Base-by-base conservation (phyloP, 2,329 filamentous ascomycete species). In the Trichophyton schoenleinii region DNA sequence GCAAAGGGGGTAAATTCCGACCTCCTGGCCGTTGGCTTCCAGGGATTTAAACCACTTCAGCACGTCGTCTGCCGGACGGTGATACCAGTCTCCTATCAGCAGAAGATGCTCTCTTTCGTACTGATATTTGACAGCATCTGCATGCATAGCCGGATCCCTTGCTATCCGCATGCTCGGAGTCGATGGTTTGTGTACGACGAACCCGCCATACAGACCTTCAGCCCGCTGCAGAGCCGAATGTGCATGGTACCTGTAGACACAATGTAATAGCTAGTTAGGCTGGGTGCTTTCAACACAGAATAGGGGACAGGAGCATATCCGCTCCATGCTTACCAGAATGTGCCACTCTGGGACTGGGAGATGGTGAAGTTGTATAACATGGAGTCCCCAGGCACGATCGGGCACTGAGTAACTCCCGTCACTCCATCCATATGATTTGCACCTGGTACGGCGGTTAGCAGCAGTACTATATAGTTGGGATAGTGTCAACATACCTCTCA, bases 361-460 rank as follows among this genome's bases (percentile, higher is more conserved):
- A 75, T 72, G 6, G 71, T 74, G 67, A 80, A 68, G 34, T 74
- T 70, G 62, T 78, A 78, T 48, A 70, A 68, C 63, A 76, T 77
- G n/a, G 66, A 67, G 7, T 75, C 73, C 3, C 87, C 87, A 0
- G 87, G 81, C 0, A 79, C 77, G 62, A 90, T 85, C 1, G 79
- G 71, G 66, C 87, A 90, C 70, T 90, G 87, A 0, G 84, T 82
- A 25, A 87, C 83, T 60, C 80, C 79, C 1, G 76, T 72, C 0
- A 85, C 82, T n/a, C 68, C 68, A 60, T 70, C 68, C 68, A 70
- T 70, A 28, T 63, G 57, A 62, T 68, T 68, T 69, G 62, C 62
- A 46, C 58, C 67, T 46, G 6, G 41, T 20, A 11, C n/a, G 6
- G 6, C 3, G 7, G 36, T 38, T 18, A 38, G 11, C 15, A 57